Percentiles rank a stretch among this genome's conserved stretches.
phyloP scores from a whole-genome alignment of 2,329 filamentous ascomycete genomes.

The Cercospora canescens region DNA sequence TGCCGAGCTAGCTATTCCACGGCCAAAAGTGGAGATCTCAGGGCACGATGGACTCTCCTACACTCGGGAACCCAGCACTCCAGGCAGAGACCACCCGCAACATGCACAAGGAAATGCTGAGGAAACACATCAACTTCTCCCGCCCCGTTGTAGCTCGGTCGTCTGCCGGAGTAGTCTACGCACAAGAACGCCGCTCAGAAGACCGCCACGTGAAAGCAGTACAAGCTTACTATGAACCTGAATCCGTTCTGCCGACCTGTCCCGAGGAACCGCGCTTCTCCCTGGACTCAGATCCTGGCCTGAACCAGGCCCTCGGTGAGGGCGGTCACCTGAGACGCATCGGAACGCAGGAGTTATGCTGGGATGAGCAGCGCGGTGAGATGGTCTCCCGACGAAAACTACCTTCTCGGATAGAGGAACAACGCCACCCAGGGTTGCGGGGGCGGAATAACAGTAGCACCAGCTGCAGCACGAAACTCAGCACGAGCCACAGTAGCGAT shows the following conservation, averaged over 20 bases:
- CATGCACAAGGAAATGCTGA: not conserved
- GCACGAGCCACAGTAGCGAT: not conserved
- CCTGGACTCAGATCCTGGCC: conserved; percentile 5
- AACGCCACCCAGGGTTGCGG: conserved; percentile 6
- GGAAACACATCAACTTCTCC: conserved; percentile 13
- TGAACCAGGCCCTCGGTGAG: not conserved
- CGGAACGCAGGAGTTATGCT: not conserved
- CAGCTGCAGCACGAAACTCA: not conserved
- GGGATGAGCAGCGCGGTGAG: not conserved
- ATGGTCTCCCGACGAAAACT: not conserved
- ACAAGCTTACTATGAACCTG: conserved; percentile 10
- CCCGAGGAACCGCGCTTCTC: conserved; percentile 22
- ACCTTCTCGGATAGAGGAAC: conserved; percentile 3
- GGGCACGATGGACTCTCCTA: not conserved
- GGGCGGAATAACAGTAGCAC: not conserved
- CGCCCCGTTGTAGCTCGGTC: not conserved
- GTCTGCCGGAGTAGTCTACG: not conserved
- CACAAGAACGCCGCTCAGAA: not conserved
- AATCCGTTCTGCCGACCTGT: not conserved
- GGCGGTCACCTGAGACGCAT: not conserved
- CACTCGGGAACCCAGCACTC: not conserved
- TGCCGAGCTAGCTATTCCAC: not conserved
- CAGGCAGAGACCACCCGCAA: not conserved
- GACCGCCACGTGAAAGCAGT: conserved; percentile 8
- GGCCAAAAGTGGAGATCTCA: not conserved